A percentile compares a stretch with the other conserved stretches of the same genome.
phyloP scores from a whole-genome alignment of 2,329 filamentous ascomycete genomes.

The Aspergillus aculeatus region DNA sequence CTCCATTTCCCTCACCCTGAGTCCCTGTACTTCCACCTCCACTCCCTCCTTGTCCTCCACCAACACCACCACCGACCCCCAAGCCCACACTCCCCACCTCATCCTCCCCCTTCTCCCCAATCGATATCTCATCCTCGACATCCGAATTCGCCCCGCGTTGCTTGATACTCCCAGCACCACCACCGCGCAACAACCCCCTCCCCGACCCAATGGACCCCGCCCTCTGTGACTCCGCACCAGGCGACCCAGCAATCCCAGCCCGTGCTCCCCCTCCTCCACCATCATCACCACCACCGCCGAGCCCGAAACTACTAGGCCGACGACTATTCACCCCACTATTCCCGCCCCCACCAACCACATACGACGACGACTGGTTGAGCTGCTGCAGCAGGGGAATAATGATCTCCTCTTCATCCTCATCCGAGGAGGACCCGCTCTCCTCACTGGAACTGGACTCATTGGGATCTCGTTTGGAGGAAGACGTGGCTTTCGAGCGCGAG shows the following conservation, averaged over 20 bases:
- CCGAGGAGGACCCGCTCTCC: constrained; percentile 38
- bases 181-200: constrained; percentile 18
- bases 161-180: constrained; percentile 4
- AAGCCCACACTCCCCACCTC: constrained; percentile 13
- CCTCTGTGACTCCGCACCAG: constrained; percentile 30
- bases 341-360: constrained; percentile 13
- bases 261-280: not conserved
- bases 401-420: constrained; percentile 41
- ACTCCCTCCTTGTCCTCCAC: not conserved
- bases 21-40: not conserved
- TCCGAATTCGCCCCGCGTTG: constrained; percentile 34
- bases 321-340: constrained; percentile 25
- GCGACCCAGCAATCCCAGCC: constrained; percentile 25
- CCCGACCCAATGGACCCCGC: constrained; percentile 37
- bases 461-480: constrained; percentile 31
- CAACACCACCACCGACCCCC: not conserved
- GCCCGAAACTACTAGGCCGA: constrained; percentile 34
- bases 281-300: constrained; percentile 25
- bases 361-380: constrained; percentile 5
- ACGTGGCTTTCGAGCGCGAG: constrained; percentile 28
- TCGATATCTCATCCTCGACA: constrained; percentile 32
- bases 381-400: constrained; percentile 14
- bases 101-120: constrained; percentile 31
- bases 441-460: constrained; percentile 40
- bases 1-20: not conserved